phyloP scores from a whole-genome alignment of 148 eudicot species.

The Fagopyrum esculentum region DNA sequence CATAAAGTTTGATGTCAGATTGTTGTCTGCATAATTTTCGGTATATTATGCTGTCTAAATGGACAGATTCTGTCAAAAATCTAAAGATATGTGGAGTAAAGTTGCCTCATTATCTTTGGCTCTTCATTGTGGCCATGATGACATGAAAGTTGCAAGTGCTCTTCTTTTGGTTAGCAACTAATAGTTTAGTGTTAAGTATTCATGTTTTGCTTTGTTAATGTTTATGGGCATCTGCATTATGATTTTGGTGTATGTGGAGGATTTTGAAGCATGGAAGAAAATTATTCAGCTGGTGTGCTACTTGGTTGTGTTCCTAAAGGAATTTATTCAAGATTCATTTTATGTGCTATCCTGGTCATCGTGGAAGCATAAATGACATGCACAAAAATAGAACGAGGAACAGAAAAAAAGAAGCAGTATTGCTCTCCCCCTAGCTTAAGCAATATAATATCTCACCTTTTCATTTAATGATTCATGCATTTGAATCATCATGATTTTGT shows the following conservation, averaged over 20 bases:
- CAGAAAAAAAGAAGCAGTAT: neutral
- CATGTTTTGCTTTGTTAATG: neutral
- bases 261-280: neutral
- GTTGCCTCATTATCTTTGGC: neutral
- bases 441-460: neutral
- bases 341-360: no score
- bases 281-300: neutral
- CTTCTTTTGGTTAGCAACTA: neutral
- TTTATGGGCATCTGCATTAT: neutral
- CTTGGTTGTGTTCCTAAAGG: neutral
- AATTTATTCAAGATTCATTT: neutral
- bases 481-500: neutral
- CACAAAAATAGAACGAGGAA: neutral
- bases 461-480: neutral
- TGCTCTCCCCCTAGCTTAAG: neutral
- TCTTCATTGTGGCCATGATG: neutral
- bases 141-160: neutral
- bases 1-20: neutral
- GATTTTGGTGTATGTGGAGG: neutral
- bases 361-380: neutral
- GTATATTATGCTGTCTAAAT: neutral
- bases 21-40: neutral
- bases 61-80: no score
- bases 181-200: neutral
- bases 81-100: neutral